phyloP scores from a whole-genome alignment of 257 asterid genomes.

The Jacaranda mimosifolia region DNA sequence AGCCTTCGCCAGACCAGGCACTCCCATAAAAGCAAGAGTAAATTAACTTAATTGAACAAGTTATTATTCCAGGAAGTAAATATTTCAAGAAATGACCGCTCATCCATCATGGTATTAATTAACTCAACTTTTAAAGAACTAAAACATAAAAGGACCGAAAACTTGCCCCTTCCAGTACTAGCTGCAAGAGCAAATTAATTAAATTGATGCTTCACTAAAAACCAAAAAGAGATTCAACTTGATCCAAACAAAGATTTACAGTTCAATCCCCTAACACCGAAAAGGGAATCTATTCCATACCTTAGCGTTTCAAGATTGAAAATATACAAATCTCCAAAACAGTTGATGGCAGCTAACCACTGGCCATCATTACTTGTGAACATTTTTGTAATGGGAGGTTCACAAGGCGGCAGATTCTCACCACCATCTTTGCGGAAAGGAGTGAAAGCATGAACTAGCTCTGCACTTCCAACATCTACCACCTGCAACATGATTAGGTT shows the following conservation, averaged over 20 bases:
- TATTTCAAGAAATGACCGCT: too few relatives aligned
- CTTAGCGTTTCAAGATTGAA: slow-evolving; percentile 86
- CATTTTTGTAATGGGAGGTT: slow-evolving; percentile 93
- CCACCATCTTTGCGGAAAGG: slow-evolving; percentile 67
- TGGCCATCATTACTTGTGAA: slow-evolving; percentile 80
- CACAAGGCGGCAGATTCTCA: slow-evolving; percentile 67
- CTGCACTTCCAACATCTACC: slow-evolving; percentile 59
- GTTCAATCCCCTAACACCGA: neutral
- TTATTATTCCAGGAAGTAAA: too few relatives aligned
- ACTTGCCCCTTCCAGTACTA: neutral
- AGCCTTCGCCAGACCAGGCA: too few relatives aligned
- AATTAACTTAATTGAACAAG: too few relatives aligned
- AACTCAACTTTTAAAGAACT: neutral
- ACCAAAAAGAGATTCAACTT: neutral
- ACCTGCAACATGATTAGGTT: slow-evolving; percentile 51
- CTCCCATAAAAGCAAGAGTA: too few relatives aligned
- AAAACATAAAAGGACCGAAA: neutral
- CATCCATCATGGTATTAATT: neutral
- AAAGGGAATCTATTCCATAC: slow-evolving; percentile 41
- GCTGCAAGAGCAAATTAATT: slow-evolving; percentile 2
- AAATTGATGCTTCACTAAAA: neutral
- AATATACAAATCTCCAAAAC: slow-evolving; percentile 87
- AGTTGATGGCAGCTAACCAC: slow-evolving; percentile 93
- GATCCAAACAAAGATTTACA: too few relatives aligned
- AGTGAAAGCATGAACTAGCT: slow-evolving; percentile 63